These are phyloP conservation scores for Arabis alpina DNA, from an alignment of 345 rosid genomes.

Conservation along the genomic window DNA sequence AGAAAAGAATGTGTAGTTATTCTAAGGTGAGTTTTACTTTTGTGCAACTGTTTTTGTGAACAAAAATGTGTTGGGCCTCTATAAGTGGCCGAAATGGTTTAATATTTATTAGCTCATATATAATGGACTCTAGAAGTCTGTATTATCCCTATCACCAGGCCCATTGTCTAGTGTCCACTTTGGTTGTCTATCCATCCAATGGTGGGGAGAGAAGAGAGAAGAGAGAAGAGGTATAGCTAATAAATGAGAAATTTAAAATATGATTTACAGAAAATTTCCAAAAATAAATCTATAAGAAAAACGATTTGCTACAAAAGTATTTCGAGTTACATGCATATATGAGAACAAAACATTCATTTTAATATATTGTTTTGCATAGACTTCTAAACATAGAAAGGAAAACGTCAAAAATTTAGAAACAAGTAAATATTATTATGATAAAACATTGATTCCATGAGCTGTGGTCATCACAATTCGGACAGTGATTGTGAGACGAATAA, in stretches of 20 bases:
- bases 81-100: neutral
- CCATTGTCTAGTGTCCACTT: neutral
- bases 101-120: neutral
- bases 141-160: neutral
- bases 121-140: neutral
- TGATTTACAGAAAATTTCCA: no score
- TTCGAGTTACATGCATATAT: no score
- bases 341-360: no score
- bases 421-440: neutral
- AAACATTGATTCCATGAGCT: neutral
- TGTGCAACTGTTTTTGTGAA: no score
- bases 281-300: no score
- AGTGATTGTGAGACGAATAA: slow-evolving; percentile 18
- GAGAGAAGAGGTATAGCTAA: neutral
- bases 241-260: neutral
- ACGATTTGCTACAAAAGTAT: no score
- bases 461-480: slow-evolving; percentile 25
- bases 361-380: no score
- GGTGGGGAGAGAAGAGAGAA: neutral
- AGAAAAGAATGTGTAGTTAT: no score
- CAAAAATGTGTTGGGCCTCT: neutral
- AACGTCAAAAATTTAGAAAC: no score
- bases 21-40: no score
- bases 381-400: no score
- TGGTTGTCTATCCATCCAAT: neutral